Base-by-base conservation (phyloP, 2,329 filamentous ascomycete genomes). In the Periconia macrospinosa region DNA sequence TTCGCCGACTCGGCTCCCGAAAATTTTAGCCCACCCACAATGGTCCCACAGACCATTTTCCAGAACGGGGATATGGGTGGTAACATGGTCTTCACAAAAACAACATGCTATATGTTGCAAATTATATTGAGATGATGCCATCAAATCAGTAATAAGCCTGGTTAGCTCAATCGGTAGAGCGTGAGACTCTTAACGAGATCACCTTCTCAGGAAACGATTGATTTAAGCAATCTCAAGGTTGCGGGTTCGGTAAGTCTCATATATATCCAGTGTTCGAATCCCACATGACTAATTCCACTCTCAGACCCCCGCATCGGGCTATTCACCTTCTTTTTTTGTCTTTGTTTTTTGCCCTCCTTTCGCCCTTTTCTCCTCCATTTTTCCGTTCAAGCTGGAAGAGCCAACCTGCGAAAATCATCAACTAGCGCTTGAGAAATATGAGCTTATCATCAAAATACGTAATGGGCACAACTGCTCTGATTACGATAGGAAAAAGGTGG, bases 81-180 rank as follows among this genome's bases (percentile, higher is more conserved):
- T n/a, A n/a, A n/a, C n/a, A n/a, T n/a, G n/a, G n/a, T 44, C 9
- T 17, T 37, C 30, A 17, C 6, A 19, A 18, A 37, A 47, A 23
- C 15, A 14, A 13, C 10, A 37, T 33, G 30, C 15, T 19, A 11
- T 18, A 47, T 23, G 13, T 27, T 19, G 6, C 23, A 2, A 46
- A n/a, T 33, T 14, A 10, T 33, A 3, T 40, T 19, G 33, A n/a
- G n/a, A 47, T 13, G 40, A 40, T 46, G 33, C 45, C 33, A 47
- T 19, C 33, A 47, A 13, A 19, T 10, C 10, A 19, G 20, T 20
- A 47, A 40, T 17, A 41, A 59, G 65, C 62, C 56, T 55, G 62
- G 63, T 60, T 63, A 62, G 62, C 62, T 63, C 62, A 67, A 67
- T 67, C 64, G 64, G 60, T 62, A 62, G 60, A 62, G 60, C 60